Evolutionary conservation across 345 rosid species (phyloP), one percentile per base, ranked within the genome.

Genomic region (Brassica juncea): DNA sequence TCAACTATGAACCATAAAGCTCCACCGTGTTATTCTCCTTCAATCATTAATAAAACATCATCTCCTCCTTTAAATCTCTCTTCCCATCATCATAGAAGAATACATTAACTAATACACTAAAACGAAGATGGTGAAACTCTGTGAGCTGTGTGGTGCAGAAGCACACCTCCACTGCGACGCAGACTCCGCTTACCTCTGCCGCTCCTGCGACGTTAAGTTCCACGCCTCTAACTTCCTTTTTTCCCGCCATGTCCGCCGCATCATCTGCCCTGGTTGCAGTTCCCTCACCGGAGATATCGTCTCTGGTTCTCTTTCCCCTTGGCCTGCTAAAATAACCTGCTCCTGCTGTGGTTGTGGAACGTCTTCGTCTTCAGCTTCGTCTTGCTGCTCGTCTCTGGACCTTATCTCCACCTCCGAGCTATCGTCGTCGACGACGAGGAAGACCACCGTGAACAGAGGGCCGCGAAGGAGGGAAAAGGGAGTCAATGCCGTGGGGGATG

Each of bases 101-200:
- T 14, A 10, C 52, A 42, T 11, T 47, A 19, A 19, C 21, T 19
- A 28, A 28, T 8, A 47, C 54, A 12, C 15, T 47, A 47, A 4
- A 14, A 39, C 58, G 42, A 72, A 1, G 70, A 49, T 80, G 78
- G 75, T 49, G 66, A 74, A n/a, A 8, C 52, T 11, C n/a, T 82
- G 84, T 10, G 84, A 77, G 73, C 63, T 82, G 0, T 82, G 84
- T 74, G 37, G 54, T 60, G 44, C 11, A 8, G 54, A 77, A 68
- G 81, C 84, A 5, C 59, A 72, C 47, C 82, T 82, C 8, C 42
- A 77, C 71, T 82, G 84, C 12, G 67, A 60, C 31, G 81, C 84
- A 4, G 84, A 82, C 78, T 77, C 81, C 0, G 82, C 84, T 55
- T 82, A 52, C 52, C 84, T 82, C 72, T 82, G 84, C 30, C 74